Evolutionary conservation across 73 alveolate species (phyloP), one percentile per base, ranked within the genome.

Genomic region (Paramecium biaurelia): DNA sequence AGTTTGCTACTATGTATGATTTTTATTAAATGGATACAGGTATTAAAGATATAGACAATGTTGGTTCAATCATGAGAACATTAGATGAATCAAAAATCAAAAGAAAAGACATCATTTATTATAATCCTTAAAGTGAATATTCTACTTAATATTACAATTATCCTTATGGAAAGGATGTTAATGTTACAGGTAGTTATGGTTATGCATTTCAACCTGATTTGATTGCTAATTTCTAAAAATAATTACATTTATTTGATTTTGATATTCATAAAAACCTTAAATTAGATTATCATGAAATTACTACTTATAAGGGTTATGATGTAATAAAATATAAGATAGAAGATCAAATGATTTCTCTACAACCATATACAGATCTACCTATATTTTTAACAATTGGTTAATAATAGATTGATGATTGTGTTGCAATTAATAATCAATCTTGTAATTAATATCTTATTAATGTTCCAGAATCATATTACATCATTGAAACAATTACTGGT

Each of bases 151-250:
- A 43, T 45, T 79, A 79, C 32, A 30, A 79, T 11, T 79, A 79
- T 20, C 72, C 72, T 30, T 79, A 79, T 42, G 74, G 56, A 14
- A 43, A 21, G 6, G 18, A 72, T 35, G 20, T 14, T 1, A 21
- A 38, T 30, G 90, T 79, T 23, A 6, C 21, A 5, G 90, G 90
- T 14, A 43, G 90, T 34, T 79, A 79, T 79, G 90, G 90, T 10
- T 79, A 43, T 41, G 90, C 72, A 45, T 79, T 79, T 28, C 4
- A 79, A 20, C 90, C 90, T 42, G 32, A 79, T 43, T 43, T 41
- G 11, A 45, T 38, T 1, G 74, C 8, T 47, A 24, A 79, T 9
- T 42, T 43, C 18, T 24, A 63, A 30, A 12, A 63, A 12, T 2
- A 63, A 26, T 63, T 63, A 63, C 0, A 43, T 20, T 21, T 79